phyloP scores from a whole-genome alignment of 2,329 filamentous ascomycete species.

The Dryadomyces sulphureus region DNA sequence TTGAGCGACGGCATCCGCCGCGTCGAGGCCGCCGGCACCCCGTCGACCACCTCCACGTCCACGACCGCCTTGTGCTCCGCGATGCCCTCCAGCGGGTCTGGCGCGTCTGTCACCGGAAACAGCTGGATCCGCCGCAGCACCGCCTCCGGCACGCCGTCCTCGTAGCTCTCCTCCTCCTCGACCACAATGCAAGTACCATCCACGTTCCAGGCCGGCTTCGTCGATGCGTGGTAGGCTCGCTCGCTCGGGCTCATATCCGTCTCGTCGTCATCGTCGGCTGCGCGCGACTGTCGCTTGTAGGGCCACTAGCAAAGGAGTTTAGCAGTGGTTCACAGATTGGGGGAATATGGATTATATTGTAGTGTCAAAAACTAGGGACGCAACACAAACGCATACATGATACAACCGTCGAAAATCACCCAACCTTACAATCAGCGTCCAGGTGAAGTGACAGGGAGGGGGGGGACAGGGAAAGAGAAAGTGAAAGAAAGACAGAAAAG shows the following conservation, averaged over 20 bases:
- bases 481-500: constrained; percentile 17
- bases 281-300: constrained; percentile 66
- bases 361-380: constrained; percentile 16
- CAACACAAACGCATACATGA: constrained; percentile 10
- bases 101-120: neutral
- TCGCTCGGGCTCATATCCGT: constrained; percentile 48
- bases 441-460: neutral
- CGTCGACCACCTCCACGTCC: constrained; percentile 35
- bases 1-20: constrained; percentile 29
- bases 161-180: neutral
- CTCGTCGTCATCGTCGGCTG: constrained; percentile 45
- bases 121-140: constrained; percentile 11
- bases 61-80: constrained; percentile 38
- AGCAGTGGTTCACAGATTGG: constrained; percentile 18
- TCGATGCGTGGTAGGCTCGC: constrained; percentile 53
- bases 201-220: constrained; percentile 68
- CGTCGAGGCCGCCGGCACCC: constrained; percentile 44
- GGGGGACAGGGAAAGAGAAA: constrained; percentile 16
- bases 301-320: constrained; percentile 57
- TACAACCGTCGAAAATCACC: neutral
- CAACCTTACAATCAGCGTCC: neutral
- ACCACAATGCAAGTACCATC: constrained; percentile 44
- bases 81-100: constrained; percentile 7
- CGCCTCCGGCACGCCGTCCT: constrained; percentile 6
- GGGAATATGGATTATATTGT: constrained; percentile 11